Conservation (phyloP, 805 yeast genomes). For the Metschnikowia proteae region DNA sequence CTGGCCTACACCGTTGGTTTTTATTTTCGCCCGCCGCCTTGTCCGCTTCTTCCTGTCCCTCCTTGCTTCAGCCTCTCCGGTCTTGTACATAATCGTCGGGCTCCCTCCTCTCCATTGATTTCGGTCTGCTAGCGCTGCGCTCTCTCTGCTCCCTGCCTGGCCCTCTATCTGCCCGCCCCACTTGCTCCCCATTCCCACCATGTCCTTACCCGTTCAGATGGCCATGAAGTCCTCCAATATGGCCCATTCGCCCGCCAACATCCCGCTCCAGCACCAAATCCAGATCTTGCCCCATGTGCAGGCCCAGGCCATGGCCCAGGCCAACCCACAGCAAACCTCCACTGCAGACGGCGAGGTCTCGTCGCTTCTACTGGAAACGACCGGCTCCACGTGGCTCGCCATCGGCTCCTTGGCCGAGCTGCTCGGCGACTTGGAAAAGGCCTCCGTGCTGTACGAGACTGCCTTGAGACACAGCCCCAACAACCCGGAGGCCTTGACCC, state of each 20-base stretch:
- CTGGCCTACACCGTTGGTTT: not conserved
- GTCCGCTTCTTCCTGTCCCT: not conserved
- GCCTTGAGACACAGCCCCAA: conserved; percentile 84
- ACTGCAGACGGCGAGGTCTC: conserved; percentile 10
- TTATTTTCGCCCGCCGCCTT: conserved; percentile 2
- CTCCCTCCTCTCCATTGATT: not conserved
- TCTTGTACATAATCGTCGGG: conserved; percentile 1
- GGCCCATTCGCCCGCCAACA: conserved; percentile 12
- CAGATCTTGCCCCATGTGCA: conserved; percentile 18
- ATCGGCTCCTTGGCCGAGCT: conserved; percentile 87
- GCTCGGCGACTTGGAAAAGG: conserved; percentile 83
- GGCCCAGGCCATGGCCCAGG: conserved; percentile 14
- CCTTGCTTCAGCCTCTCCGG: not conserved
- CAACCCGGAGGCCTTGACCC: conserved; percentile 78
- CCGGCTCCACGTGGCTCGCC: conserved; percentile 84
- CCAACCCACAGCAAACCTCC: conserved; percentile 10
- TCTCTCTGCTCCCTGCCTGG: no score
- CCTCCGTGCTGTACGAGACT: conserved; percentile 82
- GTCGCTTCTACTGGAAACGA: conserved; percentile 41
- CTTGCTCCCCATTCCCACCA: not conserved
- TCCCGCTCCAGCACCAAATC: conserved; percentile 18
- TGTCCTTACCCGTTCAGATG: conserved; percentile 22
- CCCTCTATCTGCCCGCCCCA: not conserved
- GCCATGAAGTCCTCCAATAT: conserved; percentile 17
- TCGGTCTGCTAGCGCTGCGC: no score